Conservation (phyloP, 257 asterid species). For the Henckelia pumila region DNA sequence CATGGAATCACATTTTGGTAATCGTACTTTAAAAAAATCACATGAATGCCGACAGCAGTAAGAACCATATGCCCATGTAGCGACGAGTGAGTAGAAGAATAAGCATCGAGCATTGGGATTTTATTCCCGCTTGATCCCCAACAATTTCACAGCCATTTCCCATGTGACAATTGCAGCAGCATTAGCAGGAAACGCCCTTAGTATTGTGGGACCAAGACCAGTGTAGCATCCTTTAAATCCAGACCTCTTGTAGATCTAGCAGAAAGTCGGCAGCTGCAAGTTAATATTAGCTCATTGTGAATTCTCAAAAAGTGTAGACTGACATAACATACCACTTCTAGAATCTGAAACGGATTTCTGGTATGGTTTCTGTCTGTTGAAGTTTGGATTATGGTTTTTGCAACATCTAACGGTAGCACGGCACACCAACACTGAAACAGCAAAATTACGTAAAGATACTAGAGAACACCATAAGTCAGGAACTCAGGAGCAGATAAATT, state of each 20-base stretch:
- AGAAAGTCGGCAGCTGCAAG: slow-evolving; percentile 29
- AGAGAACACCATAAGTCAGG: slow-evolving; percentile 29
- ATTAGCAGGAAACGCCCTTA: slow-evolving; percentile 80
- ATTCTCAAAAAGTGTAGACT: slow-evolving; percentile 14
- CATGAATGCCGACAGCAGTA: not conserved
- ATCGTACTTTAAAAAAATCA: not conserved
- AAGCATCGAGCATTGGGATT: not conserved
- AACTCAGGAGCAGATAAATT: slow-evolving; percentile 13
- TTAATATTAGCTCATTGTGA: slow-evolving; percentile 15
- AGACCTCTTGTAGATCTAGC: slow-evolving; percentile 72
- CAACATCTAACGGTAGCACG: slow-evolving; percentile 67
- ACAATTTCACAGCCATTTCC: slow-evolving; percentile 65
- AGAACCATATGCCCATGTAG: not conserved
- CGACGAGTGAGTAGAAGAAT: not conserved
- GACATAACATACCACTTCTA: slow-evolving; percentile 41
- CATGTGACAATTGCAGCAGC: slow-evolving; percentile 77
- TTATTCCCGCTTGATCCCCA: slow-evolving; percentile 61
- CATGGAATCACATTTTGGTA: not conserved
- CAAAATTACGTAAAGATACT: slow-evolving; percentile 4
- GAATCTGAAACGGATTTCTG: slow-evolving; percentile 68
- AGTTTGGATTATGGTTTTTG: slow-evolving; percentile 87
- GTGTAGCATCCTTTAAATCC: slow-evolving; percentile 84
- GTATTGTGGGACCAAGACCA: slow-evolving; percentile 80
- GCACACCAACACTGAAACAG: slow-evolving; percentile 61
- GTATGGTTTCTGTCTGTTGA: slow-evolving; percentile 46